Evolutionary conservation across 2,329 filamentous ascomycete genomes (phyloP), one percentile per base, ranked within the genome.

Genomic region (Diplodia intermedia): DNA sequence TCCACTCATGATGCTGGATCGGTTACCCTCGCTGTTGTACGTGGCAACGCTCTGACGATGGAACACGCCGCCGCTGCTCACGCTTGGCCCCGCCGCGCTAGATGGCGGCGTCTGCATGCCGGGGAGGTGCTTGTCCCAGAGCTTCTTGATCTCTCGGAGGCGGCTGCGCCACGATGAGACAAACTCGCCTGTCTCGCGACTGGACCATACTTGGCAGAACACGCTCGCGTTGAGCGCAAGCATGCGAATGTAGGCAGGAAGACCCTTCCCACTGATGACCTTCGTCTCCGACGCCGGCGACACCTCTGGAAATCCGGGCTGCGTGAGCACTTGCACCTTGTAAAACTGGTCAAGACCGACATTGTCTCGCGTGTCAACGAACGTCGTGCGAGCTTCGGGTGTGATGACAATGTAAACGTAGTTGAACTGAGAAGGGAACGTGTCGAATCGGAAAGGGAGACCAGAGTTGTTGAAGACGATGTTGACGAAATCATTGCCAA

Each of bases 391-490:
- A 4, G 93, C 94, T 70, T 94, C 91, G 0, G 95, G 95, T 2
- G 92, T 92, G 75, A 99, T 94, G 73, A 98, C 91, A 74, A 99
- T 98, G 77, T 97, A 93, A 76, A 99, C 93, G 75, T 92, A 97
- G 76, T 97, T 98, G 84, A 99, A 97, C 68, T 94, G 91, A 0
- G 93, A 96, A 0, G 93, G 93, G 73, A 99, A 97, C 0, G 92
- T 97, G 76, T 97, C 88, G 76, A 97, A 97, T 66, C 87, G 86
- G 82, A 97, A 98, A 0, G 91, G 90, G 57, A 90, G 79, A n/a
- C 95, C 94, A 2, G 94, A 97, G 75, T 97, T 93, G 78, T 99
- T 99, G 85, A 96, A 99, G 68, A 99, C 90, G 73, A 99, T 97
- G 77, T 97, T 98, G 76, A 99, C 95, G 78, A 92, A 97, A 79